Conservation (phyloP, 2,329 filamentous ascomycete species). For the Dryadomyces quercivorus region DNA sequence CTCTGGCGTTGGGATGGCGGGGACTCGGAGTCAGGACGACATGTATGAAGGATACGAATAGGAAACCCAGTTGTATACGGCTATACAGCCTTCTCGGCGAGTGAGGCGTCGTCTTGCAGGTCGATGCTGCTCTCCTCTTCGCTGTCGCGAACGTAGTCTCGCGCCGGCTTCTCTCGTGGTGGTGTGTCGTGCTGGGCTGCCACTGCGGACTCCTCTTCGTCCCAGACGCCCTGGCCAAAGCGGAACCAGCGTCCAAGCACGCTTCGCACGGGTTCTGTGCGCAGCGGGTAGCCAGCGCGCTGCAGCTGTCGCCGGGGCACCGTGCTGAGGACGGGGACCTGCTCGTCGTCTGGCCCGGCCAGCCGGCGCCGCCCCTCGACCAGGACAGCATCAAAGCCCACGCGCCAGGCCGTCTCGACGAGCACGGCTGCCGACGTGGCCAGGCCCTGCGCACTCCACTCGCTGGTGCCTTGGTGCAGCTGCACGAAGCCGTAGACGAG, state of each 20-base stretch:
- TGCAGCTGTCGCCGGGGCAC: conserved; percentile 13
- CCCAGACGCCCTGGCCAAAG: conserved; percentile 22
- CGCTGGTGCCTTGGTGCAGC: conserved; percentile 54
- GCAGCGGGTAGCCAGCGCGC: conserved; percentile 7
- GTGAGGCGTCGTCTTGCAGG: neutral
- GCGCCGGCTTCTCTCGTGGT: neutral
- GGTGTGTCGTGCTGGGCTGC: neutral
- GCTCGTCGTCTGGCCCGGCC: conserved; percentile 24
- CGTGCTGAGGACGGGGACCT: conserved; percentile 30
- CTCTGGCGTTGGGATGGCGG: neutral
- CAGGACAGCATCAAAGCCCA: conserved; percentile 30
- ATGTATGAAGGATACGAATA: neutral
- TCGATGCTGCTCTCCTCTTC: conserved; percentile 8
- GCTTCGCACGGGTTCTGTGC: conserved; percentile 26
- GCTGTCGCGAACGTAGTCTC: conserved; percentile 8
- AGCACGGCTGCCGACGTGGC: conserved; percentile 48
- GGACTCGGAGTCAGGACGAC: neutral
- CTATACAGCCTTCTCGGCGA: too few species aligned
- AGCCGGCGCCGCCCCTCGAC: conserved; percentile 12
- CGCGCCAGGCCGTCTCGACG: conserved; percentile 45
- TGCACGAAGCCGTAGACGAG: conserved; percentile 54
- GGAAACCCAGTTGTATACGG: neutral
- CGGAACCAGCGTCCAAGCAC: conserved; percentile 56
- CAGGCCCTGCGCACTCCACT: conserved; percentile 66
- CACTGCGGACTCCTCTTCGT: neutral